Percentiles rank a stretch among this genome's conserved stretches.
These are phyloP conservation scores for Remersonia thermophila DNA, from an alignment of 2,329 filamentous ascomycete species.

Conservation along the genomic window DNA sequence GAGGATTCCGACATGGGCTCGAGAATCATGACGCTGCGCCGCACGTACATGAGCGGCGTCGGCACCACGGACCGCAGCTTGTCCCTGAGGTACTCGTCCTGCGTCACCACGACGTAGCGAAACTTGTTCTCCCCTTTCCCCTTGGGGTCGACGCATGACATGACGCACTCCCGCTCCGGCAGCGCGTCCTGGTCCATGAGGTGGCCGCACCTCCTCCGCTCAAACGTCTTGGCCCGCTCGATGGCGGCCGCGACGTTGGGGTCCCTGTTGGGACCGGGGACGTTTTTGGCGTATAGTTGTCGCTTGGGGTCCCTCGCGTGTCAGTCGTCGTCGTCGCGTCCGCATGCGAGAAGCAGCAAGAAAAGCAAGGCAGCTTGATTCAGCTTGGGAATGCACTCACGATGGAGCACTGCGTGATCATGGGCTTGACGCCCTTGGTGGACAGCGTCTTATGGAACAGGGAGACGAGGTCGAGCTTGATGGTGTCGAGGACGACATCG, in stretches of 20 bases:
- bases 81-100: constrained; percentile 45
- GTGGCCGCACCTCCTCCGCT: constrained; percentile 68
- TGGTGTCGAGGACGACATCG: constrained; percentile 69
- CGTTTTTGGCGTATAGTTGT: constrained; percentile 55
- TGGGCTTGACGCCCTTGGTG: constrained; percentile 17
- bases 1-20: constrained; percentile 50
- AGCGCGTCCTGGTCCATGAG: constrained; percentile 59
- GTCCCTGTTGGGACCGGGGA: constrained; percentile 37
- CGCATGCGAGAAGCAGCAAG: no score
- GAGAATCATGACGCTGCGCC: constrained; percentile 55
- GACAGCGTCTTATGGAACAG: constrained; percentile 18
- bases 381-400: constrained; percentile 5
- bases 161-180: constrained; percentile 56
- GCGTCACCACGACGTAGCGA: constrained; percentile 65
- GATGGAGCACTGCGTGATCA: constrained; percentile 52
- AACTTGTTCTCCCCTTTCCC: constrained; percentile 59
- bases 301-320: constrained; percentile 23
- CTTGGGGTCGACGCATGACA: constrained; percentile 64
- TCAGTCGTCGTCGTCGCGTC: background rate
- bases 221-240: constrained; percentile 56
- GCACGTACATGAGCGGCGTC: constrained; percentile 61
- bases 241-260: constrained; percentile 59
- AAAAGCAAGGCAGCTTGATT: no score
- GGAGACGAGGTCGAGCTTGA: constrained; percentile 29
- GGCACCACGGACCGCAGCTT: constrained; percentile 17